A percentile compares a stretch with the other conserved stretches of the same genome.
Conservation (phyloP, 2,329 filamentous ascomycete species). For the Ceratocystis albifundus region DNA sequence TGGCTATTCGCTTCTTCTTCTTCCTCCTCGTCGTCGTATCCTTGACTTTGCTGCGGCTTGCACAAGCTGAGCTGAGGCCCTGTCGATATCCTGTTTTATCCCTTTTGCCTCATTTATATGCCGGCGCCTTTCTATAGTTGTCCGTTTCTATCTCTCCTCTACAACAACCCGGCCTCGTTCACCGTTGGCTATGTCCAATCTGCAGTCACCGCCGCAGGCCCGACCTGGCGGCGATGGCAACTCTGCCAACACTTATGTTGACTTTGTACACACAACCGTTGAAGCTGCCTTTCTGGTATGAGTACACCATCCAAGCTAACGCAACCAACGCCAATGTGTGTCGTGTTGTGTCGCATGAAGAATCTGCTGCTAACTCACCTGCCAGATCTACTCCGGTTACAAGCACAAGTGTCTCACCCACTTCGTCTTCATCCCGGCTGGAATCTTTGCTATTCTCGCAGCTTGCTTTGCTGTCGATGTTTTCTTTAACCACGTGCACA, state of each 20-base stretch:
- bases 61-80: neutral
- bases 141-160: neutral
- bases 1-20: neutral
- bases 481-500: slow-evolving; percentile 36
- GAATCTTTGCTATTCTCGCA: slow-evolving; percentile 33
- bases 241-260: neutral
- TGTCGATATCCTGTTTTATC: neutral
- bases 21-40: neutral
- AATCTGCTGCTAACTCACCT: neutral
- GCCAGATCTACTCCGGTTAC: neutral
- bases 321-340: no score
- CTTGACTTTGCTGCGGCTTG: neutral
- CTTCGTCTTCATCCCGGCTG: slow-evolving; percentile 43
- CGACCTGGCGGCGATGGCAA: neutral
- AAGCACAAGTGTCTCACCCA: slow-evolving; percentile 27
- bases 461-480: slow-evolving; percentile 36
- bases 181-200: neutral
- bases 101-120: no score
- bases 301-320: neutral
- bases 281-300: neutral
- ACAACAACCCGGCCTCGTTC: neutral
- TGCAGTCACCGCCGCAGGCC: neutral
- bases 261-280: neutral
- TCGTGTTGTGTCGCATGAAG: neutral
- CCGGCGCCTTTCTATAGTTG: no score